These are phyloP conservation scores for Penicillium flavigenum DNA, from an alignment of 495 filamentous ascomycete genomes.

Conservation along the genomic window DNA sequence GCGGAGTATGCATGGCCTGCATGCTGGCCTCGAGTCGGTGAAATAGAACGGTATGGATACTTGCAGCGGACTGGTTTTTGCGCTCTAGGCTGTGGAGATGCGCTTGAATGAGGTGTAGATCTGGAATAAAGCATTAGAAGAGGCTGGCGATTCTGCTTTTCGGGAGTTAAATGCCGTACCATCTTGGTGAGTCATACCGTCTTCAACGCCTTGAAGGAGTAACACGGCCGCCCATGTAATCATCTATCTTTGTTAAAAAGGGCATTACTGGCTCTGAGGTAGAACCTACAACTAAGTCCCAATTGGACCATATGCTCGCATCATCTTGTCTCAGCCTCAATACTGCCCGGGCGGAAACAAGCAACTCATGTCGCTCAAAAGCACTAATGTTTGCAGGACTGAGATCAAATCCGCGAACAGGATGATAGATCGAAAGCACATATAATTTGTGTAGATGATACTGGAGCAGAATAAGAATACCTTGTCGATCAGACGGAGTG, in stretches of 20 bases:
- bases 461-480: conserved; percentile 38
- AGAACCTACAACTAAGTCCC: conserved; percentile 38
- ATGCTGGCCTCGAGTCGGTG: conserved; percentile 36
- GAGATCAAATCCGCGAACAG: conserved; percentile 45
- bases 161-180: conserved; percentile 21
- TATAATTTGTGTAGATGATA: conserved; percentile 45
- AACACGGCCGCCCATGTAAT: conserved; percentile 44
- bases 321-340: conserved; percentile 39
- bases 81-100: conserved; percentile 36
- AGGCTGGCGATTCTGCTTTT: neutral
- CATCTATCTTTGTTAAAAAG: conserved; percentile 27
- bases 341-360: conserved; percentile 40
- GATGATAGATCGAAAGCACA: conserved; percentile 47
- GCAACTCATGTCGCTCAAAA: conserved; percentile 37
- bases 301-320: conserved; percentile 45
- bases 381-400: conserved; percentile 38
- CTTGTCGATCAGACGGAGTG: conserved; percentile 39
- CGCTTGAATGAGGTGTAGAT: conserved; percentile 36
- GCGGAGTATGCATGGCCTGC: conserved; percentile 43
- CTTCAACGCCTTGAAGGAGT: conserved; percentile 41
- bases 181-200: conserved; percentile 40
- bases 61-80: conserved; percentile 31
- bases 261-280: neutral
- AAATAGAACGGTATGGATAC: conserved; percentile 36
- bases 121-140: conserved; percentile 16